Base-by-base conservation (phyloP, 2,329 filamentous ascomycete species). In the Teratosphaeria epicoccoides region DNA sequence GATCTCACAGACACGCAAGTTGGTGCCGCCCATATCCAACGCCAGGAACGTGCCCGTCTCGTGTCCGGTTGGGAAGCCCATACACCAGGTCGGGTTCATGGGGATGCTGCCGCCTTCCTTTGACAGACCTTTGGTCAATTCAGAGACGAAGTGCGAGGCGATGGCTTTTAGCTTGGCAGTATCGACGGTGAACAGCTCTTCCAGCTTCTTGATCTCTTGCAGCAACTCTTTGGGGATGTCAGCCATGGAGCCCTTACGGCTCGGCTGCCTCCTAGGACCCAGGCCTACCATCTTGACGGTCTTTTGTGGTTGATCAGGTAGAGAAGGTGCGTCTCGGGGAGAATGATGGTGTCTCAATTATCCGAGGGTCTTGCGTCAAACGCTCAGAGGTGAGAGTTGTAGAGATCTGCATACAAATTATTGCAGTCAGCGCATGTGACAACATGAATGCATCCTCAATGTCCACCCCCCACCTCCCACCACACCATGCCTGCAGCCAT, bases 61-160 rank as follows among this genome's bases (percentile, higher is more conserved):
- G 59, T 90, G 71, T 58, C 91, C 91, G 66, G 85, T 85, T 22
- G 91, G 91, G 69, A 88, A 88, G 46, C 81, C 81, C 82, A 95
- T 89, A 57, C 94, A 89, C 91, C 91, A 96, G 51, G 90, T 95
- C 53, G 91, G 87, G 73, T 96, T 96, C 91, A 97, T 96, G 54
- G 91, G 90, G 70, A 98, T 97, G 69, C 85, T 94, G 55, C 89
- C 90, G 56, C 91, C 91, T 71, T 95, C 85, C 53, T 89, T 84
- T 50, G 79, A 86, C 50, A 97, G 77, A 85, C 87, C 89, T 72
- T 95, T 95, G 57, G 83, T 80, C 50, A 98, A 80, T 75, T 98
- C 93, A 28, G 78, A 79, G 48, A 94, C 78, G 68, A 98, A 98
- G 70, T 95, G 91, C 49, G 87, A 77, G 43, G 88, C 91, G 65